phyloP scores from a whole-genome alignment of 768 basidiomycete genomes.

The Collybia sordida region DNA sequence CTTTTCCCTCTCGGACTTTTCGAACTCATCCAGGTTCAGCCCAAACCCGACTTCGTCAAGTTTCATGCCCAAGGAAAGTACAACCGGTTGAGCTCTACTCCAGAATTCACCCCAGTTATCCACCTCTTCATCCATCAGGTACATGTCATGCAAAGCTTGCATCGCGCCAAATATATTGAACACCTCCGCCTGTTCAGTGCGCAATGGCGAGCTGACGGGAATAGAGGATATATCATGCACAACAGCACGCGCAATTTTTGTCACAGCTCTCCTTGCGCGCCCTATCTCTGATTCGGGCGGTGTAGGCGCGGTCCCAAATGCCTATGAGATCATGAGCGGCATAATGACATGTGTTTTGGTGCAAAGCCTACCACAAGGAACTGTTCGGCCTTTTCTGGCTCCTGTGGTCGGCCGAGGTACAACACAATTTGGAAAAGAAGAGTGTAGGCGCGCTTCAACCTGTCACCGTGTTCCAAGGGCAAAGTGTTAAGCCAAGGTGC shows the following conservation, averaged over 20 bases:
- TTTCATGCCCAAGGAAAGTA: conserved; percentile 19
- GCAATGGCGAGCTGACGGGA: conserved; percentile 15
- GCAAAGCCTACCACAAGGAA: conserved; percentile 17
- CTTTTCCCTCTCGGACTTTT: conserved; percentile 2
- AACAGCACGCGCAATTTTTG: conserved; percentile 16
- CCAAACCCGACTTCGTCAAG: conserved; percentile 25
- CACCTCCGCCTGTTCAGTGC: conserved; percentile 16
- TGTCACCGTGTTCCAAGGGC: conserved; percentile 12
- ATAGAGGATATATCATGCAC: conserved; percentile 19
- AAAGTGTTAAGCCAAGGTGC: conserved; percentile 20
- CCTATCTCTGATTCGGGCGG: conserved; percentile 23
- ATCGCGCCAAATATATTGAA: conserved; percentile 24
- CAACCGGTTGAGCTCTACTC: conserved; percentile 21
- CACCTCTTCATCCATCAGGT: conserved; percentile 13
- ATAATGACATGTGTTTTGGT: neutral
- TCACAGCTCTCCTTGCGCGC: conserved; percentile 20
- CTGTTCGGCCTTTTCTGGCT: conserved; percentile 13
- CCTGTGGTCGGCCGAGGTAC: conserved; percentile 20
- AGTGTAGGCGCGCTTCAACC: conserved; percentile 19
- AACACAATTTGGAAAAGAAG: conserved; percentile 24
- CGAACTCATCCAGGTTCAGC: conserved; percentile 16
- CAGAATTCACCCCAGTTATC: conserved; percentile 21
- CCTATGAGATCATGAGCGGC: conserved; percentile 9
- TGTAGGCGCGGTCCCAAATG: conserved; percentile 21
- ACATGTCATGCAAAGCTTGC: conserved; percentile 18